Evolutionary conservation across 2,329 filamentous ascomycete genomes (phyloP), one percentile per base, ranked within the genome.

Genomic region (Diaporthe eres): DNA sequence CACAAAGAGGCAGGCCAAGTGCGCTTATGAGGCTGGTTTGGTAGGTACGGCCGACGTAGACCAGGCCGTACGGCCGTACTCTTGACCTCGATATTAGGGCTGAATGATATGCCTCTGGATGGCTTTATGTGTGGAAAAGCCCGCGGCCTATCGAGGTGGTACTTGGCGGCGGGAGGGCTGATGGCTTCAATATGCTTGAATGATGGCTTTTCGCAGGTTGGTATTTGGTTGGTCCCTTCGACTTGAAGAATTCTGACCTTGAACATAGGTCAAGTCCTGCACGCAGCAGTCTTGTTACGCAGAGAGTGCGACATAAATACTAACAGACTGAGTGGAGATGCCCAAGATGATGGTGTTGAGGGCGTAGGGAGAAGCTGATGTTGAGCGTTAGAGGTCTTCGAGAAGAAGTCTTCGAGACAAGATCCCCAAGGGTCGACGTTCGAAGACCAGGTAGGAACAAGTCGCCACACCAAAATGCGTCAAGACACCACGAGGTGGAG

Each of bases 61-160:
- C 25, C 44, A 51, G 12, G 8, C 22, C 7, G 6, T 67, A 71
- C 75, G 75, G 72, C 75, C 72, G 72, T 71, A 74, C 31, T 25
- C 10, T 39, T 22, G 15, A 42, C 65, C 65, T 28, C 15, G 39
- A 22, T 55, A 34, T 34, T 44, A 31, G 51, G 58, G 47, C 39
- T 63, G 58, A 55, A 37, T 12, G 42, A 19, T 55, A n/a, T 47
- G 3, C n/a, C n/a, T 15, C 44, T 55, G n/a, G 22, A 25, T 53
- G 65, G 15, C 34, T 22, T n/a, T 8, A 49, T 34, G 28, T 15
- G 12, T 22, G n/a, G n/a, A 34, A 70, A 17, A 31, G 12, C 34
- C n/a, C 28, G 47, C 28, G 34, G 7, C 47, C 34, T 53, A 12
- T 68, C 5, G 7, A 53, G 65, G 49, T 28, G 49, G 7, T 51